phyloP scores from a whole-genome alignment of 2,329 filamentous ascomycete genomes.

The Chaetomiaceae sp. region DNA sequence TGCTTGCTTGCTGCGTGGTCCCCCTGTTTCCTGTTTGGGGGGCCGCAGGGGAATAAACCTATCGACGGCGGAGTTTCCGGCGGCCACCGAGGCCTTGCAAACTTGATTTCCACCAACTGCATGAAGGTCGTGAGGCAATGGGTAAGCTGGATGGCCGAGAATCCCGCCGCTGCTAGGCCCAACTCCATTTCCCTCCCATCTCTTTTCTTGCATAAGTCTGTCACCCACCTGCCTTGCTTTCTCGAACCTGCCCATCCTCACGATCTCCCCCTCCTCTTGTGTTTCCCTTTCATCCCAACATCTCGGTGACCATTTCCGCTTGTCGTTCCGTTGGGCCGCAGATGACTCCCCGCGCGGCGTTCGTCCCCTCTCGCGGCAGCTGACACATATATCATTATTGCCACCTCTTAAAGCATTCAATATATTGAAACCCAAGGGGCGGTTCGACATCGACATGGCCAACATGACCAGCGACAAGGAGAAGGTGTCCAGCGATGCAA shows the following conservation, averaged over 20 bases:
- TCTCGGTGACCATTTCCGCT: background rate
- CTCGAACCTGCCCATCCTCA: too few species aligned
- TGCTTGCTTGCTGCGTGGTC: background rate
- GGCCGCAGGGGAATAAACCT: background rate
- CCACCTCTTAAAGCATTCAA: background rate
- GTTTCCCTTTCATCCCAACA: background rate
- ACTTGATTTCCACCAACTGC: background rate
- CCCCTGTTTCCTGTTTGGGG: background rate
- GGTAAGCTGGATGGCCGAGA: constrained; percentile 10
- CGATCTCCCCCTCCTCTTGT: too few species aligned
- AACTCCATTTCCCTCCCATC: background rate
- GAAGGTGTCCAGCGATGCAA: constrained; percentile 17
- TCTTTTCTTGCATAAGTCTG: background rate
- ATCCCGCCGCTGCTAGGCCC: background rate
- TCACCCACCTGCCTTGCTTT: background rate
- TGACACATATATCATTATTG: background rate
- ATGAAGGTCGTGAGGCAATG: constrained; percentile 13
- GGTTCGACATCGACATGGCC: constrained; percentile 13
- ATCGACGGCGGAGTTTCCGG: too few species aligned
- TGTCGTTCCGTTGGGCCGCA: background rate
- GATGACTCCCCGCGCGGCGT: background rate
- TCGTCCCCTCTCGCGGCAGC: background rate
- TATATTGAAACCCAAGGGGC: constrained; percentile 6
- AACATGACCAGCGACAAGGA: constrained; percentile 22
- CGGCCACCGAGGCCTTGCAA: too few species aligned